Evolutionary conservation across 2,329 filamentous ascomycete species (phyloP), one percentile per base, ranked within the genome.

Genomic region (Ophiocordyceps robertsii): DNA sequence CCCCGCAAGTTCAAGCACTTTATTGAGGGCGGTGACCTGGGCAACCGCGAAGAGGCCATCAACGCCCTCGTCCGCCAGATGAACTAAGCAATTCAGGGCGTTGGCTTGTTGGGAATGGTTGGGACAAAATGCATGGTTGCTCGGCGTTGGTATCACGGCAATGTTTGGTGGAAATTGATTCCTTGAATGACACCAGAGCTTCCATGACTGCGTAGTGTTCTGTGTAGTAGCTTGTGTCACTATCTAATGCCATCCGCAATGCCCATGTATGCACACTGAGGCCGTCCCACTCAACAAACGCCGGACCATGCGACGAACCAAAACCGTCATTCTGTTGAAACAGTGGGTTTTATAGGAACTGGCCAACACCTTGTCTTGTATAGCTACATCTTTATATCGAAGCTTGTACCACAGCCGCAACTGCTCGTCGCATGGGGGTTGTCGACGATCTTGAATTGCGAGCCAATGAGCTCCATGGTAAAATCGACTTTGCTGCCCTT

Each of bases 31-130:
- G 92, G 92, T 82, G 92, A 98, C 70, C 75, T 93, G 58, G 92
- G 92, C 67, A 96, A 98, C 81, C 84, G 92, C 56, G 92, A 98
- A 77, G 89, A 96, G 61, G 82, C 89, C 74, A 95, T 96, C 80
- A 96, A 96, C 72, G 75, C 70, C 60, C 80, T 96, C 64, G 84
- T 98, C 75, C 81, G 86, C 70, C 87, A 94, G 75, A 96, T 96
- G 92, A 96, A 96, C 80, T 98, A 93, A 51, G 42, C 41, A 45
- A 37, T 40, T 47, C 21, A 40, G 41, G 27, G 17, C 42, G 43
- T 47, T 51, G 27, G 24, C 38, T 41, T 38, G 12, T 33, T 46
- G 50, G 55, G 46, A 50, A 45, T 51, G 53, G 53, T 56, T 46
- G 47, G 43, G 48, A 57, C 57, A 61, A 57, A 55, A 13, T 54